Evolutionary conservation across 73 alveolate genomes (phyloP).

Genomic region (Tetrahymena malaccensis): DNA sequence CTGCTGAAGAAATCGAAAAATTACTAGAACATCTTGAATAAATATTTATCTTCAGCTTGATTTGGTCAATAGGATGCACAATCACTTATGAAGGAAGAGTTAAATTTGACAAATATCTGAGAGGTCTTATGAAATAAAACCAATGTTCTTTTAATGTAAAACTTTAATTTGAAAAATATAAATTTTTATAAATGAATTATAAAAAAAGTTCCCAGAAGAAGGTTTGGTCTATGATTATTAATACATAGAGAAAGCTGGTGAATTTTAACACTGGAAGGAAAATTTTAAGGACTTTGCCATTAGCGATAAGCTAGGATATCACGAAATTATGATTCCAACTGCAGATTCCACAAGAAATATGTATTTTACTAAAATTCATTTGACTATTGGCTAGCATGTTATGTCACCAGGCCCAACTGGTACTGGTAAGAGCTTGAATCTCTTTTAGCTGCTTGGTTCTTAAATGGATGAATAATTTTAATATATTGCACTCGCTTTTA

Average conservation of each 20-base stretch:
- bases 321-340: conserved; percentile 97
- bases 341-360: conserved; percentile 95
- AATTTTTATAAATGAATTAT: no score
- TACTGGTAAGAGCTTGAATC: conserved; percentile 97
- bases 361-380: conserved; percentile 69
- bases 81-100: conserved; percentile 85
- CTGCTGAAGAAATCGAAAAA: conserved; percentile 77
- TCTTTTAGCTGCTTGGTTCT: conserved; percentile 79
- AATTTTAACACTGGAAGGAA: conserved; percentile 84
- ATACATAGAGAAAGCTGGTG: conserved; percentile 52
- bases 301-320: conserved; percentile 69
- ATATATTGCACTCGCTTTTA: conserved; percentile 79
- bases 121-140: conserved; percentile 29
- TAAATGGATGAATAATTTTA: conserved; percentile 91
- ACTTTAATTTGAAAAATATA: background rate
- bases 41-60: conserved; percentile 63
- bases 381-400: conserved; percentile 84
- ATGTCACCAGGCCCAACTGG: conserved; percentile 99
- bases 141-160: background rate
- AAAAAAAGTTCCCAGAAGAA: conserved; percentile 69
- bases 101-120: conserved; percentile 64
- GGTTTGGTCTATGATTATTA: conserved; percentile 22
- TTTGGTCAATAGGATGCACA: conserved; percentile 89
- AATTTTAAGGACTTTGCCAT: conserved; percentile 66
- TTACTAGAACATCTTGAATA: conserved; percentile 70